These are phyloP conservation scores for Purpureocillium takamizusanense DNA, from an alignment of 2,329 filamentous ascomycete genomes.

Conservation along the genomic window DNA sequence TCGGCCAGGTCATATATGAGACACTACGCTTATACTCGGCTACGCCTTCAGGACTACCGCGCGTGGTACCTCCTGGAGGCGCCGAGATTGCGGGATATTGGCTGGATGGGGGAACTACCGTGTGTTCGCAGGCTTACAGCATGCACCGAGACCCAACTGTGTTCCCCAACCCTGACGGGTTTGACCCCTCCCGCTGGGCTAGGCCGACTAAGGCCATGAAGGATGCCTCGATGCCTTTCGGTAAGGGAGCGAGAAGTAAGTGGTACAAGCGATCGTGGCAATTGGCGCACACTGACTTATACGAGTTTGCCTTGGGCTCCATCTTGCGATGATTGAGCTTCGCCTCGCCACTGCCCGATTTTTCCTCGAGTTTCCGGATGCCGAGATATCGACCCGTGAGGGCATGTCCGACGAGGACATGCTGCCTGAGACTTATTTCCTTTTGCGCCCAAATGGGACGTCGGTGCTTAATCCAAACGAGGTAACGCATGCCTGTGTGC, in stretches of 20 bases:
- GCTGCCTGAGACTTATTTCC: slow-evolving; percentile 20
- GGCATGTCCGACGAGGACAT: slow-evolving; percentile 26
- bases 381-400: slow-evolving; percentile 18
- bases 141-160: slow-evolving; percentile 31
- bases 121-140: slow-evolving; percentile 34
- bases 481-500: no score
- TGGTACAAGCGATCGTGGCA: neutral
- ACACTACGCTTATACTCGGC: slow-evolving; percentile 32
- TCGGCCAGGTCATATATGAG: slow-evolving; percentile 34
- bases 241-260: slow-evolving; percentile 36
- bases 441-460: slow-evolving; percentile 6
- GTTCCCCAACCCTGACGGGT: slow-evolving; percentile 27
- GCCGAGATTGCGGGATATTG: slow-evolving; percentile 25
- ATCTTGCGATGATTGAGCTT: slow-evolving; percentile 47
- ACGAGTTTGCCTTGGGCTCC: slow-evolving; percentile 42
- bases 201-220: slow-evolving; percentile 28
- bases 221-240: slow-evolving; percentile 41
- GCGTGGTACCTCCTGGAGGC: slow-evolving; percentile 28
- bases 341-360: slow-evolving; percentile 40
- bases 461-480: no score
- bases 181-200: slow-evolving; percentile 6
- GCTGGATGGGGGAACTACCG: slow-evolving; percentile 27
- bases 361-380: slow-evolving; percentile 34
- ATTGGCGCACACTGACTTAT: neutral
- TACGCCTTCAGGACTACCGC: slow-evolving; percentile 27